A percentile compares a stretch with the other conserved stretches of the same genome.
phyloP scores from a whole-genome alignment of 805 yeast species.

The Candida odintsovae region DNA sequence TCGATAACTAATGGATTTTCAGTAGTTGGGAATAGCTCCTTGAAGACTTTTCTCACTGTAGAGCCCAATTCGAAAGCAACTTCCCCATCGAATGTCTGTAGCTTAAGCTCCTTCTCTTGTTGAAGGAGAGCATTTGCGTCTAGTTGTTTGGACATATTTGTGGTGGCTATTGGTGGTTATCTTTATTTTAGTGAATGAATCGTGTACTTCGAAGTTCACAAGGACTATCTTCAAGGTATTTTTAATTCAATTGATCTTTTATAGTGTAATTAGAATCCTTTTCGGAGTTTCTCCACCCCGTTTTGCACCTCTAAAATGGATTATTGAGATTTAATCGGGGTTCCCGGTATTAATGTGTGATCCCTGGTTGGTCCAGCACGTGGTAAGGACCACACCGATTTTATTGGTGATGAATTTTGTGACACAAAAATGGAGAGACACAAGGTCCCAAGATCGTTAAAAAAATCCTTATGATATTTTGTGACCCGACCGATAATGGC shows the following conservation, averaged over 20 bases:
- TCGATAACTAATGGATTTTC: slow-evolving; percentile 34
- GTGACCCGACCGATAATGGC: background rate
- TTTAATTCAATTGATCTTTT: background rate
- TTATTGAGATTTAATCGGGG: too few relatives aligned
- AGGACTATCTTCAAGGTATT: too few relatives aligned
- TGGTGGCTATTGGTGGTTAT: too few relatives aligned
- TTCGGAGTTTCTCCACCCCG: too few relatives aligned
- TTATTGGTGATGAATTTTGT: background rate
- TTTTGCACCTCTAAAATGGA: too few relatives aligned
- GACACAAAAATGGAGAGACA: background rate
- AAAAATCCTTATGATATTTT: background rate
- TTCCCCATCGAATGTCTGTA: background rate
- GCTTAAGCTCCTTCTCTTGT: background rate
- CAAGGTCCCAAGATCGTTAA: background rate
- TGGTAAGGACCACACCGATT: background rate
- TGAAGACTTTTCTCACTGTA: background rate
- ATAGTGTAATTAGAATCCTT: background rate
- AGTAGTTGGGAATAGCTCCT: background rate
- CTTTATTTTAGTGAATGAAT: too few relatives aligned
- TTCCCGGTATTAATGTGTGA: background rate
- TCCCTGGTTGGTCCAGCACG: background rate
- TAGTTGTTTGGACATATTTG: background rate
- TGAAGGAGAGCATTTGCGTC: background rate
- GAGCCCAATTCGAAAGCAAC: background rate
- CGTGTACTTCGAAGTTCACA: background rate